Percentiles rank a stretch among this genome's conserved stretches.
Conservation (phyloP, 176 grass and related monocot genomes). For the Cymbopogon citratus region DNA sequence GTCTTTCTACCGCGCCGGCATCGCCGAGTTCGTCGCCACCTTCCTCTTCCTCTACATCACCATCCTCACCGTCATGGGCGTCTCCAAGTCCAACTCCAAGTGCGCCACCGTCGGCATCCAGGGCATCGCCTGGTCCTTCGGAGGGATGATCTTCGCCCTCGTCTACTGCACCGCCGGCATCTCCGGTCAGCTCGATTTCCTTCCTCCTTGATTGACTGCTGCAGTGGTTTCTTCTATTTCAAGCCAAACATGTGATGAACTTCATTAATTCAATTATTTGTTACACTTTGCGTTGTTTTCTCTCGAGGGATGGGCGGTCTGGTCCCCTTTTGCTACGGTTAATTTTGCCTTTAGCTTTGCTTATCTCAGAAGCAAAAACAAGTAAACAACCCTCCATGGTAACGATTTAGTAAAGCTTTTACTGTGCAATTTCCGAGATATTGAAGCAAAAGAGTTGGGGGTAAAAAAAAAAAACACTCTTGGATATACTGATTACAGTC, state of each 20-base stretch:
- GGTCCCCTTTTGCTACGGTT: not conserved
- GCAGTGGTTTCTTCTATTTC: not conserved
- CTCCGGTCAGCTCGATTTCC: slow-evolving; percentile 41
- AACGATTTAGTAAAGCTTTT: not conserved
- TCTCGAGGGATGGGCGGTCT: not conserved
- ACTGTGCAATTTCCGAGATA: not conserved
- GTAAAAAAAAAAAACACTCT: not conserved
- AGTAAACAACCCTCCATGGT: not conserved
- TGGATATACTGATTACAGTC: not conserved
- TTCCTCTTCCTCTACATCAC: slow-evolving; percentile 97
- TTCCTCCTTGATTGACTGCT: not conserved
- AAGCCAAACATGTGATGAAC: not conserved
- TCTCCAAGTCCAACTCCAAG: slow-evolving; percentile 51
- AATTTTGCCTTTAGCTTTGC: not conserved
- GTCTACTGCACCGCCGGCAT: slow-evolving; percentile 97
- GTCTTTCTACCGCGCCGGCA: slow-evolving; percentile 95
- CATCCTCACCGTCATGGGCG: slow-evolving; percentile 90
- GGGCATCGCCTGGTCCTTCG: slow-evolving; percentile 90
- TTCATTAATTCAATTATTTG: not conserved
- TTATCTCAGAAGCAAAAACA: not conserved
- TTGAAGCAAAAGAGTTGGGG: not conserved
- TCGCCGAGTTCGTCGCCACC: slow-evolving; percentile 84
- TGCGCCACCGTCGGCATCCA: slow-evolving; percentile 83
- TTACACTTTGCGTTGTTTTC: slow-evolving; percentile 5
- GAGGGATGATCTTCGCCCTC: slow-evolving; percentile 91